phyloP scores from a whole-genome alignment of 2,329 filamentous ascomycete genomes.

The Tolypocladium tundrense region DNA sequence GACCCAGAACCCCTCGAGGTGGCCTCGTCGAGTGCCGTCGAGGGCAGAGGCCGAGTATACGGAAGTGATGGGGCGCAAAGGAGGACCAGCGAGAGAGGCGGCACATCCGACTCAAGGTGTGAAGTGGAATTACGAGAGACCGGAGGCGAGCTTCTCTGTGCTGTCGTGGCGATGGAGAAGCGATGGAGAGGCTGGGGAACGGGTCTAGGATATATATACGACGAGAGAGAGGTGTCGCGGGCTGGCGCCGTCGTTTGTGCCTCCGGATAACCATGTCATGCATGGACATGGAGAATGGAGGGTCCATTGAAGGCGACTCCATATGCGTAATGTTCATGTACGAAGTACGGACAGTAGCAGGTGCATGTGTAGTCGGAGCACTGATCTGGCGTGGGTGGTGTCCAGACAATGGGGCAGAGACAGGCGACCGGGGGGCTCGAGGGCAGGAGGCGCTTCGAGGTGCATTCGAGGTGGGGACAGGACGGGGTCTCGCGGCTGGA shows the following conservation, averaged over 20 bases:
- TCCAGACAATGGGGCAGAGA: conserved; percentile 3
- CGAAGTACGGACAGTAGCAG: conserved; percentile 3
- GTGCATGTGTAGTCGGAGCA: conserved; percentile 1
- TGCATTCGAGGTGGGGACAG: conserved; percentile 1
- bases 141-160: neutral
- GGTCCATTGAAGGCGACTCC: conserved; percentile 17
- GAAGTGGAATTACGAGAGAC: neutral
- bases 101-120: neutral
- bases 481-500: neutral
- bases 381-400: conserved; percentile 2
- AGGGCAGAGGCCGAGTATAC: neutral
- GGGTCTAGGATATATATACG: neutral
- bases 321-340: conserved; percentile 9
- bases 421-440: neutral
- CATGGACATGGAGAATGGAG: conserved; percentile 27
- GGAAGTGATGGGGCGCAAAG: neutral
- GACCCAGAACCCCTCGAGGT: neutral
- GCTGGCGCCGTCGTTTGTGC: conserved; percentile 7
- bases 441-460: neutral
- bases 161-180: neutral
- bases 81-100: neutral
- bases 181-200: neutral
- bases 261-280: conserved; percentile 18
- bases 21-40: neutral
- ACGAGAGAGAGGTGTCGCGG: neutral